Evolutionary conservation across 2,329 filamentous ascomycete species (phyloP).

Genomic region (Aspergillus brasiliensis): DNA sequence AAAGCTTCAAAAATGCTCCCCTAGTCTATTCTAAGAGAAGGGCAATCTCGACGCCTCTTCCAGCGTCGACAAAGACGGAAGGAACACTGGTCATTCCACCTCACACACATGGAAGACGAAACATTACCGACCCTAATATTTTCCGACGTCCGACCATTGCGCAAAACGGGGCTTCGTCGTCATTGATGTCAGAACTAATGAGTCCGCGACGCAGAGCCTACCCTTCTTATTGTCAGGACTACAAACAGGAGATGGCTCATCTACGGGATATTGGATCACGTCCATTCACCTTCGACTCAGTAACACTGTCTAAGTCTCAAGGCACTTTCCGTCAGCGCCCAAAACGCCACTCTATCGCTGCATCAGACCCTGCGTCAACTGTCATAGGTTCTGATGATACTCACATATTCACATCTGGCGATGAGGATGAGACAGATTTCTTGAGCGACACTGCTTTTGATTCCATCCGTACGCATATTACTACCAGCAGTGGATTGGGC

Average conservation of each 20-base stretch:
- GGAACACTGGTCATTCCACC: constrained; percentile 26
- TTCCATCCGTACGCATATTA: constrained; percentile 62
- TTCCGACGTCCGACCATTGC: constrained; percentile 38
- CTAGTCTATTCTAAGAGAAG: constrained; percentile 33
- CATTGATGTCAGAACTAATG: constrained; percentile 17
- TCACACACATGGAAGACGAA: constrained; percentile 35
- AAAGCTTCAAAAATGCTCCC: constrained; percentile 36
- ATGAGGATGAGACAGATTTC: constrained; percentile 64
- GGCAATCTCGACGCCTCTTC: constrained; percentile 32
- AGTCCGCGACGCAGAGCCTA: constrained; percentile 17
- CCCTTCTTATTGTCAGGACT: constrained; percentile 30
- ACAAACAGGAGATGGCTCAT: constrained; percentile 24
- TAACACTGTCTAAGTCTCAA: constrained; percentile 32
- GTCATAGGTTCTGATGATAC: constrained; percentile 64
- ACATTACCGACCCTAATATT: constrained; percentile 44
- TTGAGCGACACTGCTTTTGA: constrained; percentile 65
- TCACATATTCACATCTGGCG: constrained; percentile 57
- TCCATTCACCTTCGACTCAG: constrained; percentile 31
- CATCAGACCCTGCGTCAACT: constrained; percentile 62
- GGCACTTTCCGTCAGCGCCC: constrained; percentile 40
- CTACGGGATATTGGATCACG: constrained; percentile 20
- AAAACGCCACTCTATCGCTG: constrained; percentile 58
- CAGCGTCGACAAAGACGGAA: constrained; percentile 29
- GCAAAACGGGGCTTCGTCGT: constrained; percentile 24
- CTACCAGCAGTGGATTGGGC: constrained; percentile 55